A percentile compares a stretch with the other conserved stretches of the same genome.
These are phyloP conservation scores for Sungouiozyma intestinalis DNA, from an alignment of 805 yeast species.

Conservation along the genomic window DNA sequence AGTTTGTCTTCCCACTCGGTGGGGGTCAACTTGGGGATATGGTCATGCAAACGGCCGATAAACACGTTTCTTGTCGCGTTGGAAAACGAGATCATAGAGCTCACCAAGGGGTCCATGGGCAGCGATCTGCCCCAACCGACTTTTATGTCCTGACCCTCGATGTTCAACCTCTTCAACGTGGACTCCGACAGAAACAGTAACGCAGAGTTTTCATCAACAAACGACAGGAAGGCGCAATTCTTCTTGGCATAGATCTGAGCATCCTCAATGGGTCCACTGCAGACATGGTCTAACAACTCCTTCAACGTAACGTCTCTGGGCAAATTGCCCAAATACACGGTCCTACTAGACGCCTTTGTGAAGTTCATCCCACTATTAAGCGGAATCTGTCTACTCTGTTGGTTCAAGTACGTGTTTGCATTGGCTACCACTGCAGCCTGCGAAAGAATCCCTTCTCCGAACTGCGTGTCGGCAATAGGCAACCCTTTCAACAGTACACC, in stretches of 20 bases:
- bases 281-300: conserved; percentile 79
- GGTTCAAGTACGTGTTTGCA: conserved; percentile 10
- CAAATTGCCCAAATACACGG: conserved; percentile 82
- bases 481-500: conserved; percentile 3
- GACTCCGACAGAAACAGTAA: conserved; percentile 90
- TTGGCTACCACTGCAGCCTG: conserved; percentile 21
- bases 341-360: conserved; percentile 57
- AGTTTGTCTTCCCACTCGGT: conserved; percentile 50
- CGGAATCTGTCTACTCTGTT: conserved; percentile 6
- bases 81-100: conserved; percentile 66
- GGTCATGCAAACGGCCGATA: conserved; percentile 66
- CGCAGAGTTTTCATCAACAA: conserved; percentile 82
- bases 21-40: conserved; percentile 31
- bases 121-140: conserved; percentile 90
- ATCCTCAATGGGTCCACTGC: conserved; percentile 81
- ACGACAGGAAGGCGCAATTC: conserved; percentile 83
- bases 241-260: conserved; percentile 71
- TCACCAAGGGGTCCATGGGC: conserved; percentile 63
- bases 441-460: conserved; percentile 7
- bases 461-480: conserved; percentile 1
- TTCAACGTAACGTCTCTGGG: conserved; percentile 73
- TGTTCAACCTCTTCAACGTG: conserved; percentile 67
- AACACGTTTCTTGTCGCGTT: conserved; percentile 93
- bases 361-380: conserved; percentile 24
- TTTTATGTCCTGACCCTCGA: conserved; percentile 71